Percentiles rank a stretch among this genome's conserved stretches.
Evolutionary conservation across 768 basidiomycete genomes (phyloP).

Genomic region (Coprinopsis cinerea): DNA sequence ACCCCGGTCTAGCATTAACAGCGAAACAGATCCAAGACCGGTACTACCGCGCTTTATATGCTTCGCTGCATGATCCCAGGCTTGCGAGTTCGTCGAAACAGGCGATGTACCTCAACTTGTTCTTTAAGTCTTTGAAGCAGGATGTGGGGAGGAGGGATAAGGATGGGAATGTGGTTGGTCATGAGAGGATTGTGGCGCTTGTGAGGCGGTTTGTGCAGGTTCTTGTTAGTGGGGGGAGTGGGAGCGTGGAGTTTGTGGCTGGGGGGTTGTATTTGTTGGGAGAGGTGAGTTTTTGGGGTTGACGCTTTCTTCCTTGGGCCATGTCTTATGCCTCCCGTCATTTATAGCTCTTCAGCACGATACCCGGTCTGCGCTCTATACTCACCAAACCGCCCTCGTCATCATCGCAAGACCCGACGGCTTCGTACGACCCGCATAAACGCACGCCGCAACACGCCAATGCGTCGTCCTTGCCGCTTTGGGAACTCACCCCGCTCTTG

Average conservation of each 20-base stretch:
- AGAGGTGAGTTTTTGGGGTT: constrained; percentile 49
- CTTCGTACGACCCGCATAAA: constrained; percentile 88
- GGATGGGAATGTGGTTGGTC: constrained; percentile 28
- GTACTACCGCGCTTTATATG: constrained; percentile 82
- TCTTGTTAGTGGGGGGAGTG: constrained; percentile 60
- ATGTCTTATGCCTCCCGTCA: constrained; percentile 5
- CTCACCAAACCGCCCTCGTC: constrained; percentile 24
- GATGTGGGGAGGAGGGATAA: constrained; percentile 30
- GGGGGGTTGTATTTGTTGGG: constrained; percentile 85
- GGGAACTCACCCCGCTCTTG: constrained; percentile 83
- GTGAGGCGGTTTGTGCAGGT: constrained; percentile 81
- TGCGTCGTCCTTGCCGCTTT: constrained; percentile 73
- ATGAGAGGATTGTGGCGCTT: constrained; percentile 71
- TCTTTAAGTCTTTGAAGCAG: constrained; percentile 85
- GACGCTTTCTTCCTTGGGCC: neutral
- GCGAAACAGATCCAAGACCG: constrained; percentile 50
- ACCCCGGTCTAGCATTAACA: constrained; percentile 18
- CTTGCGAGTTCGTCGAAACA: constrained; percentile 84
- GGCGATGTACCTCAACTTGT: constrained; percentile 91
- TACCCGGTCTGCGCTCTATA: constrained; percentile 36
- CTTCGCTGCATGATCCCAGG: constrained; percentile 80
- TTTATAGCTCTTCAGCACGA: constrained; percentile 34
- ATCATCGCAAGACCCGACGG: constrained; percentile 20
- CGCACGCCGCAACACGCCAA: constrained; percentile 85
- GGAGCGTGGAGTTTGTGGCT: constrained; percentile 81